A percentile compares a stretch with the other conserved stretches of the same genome.
Evolutionary conservation across 2,329 filamentous ascomycete species (phyloP).

Genomic region (Aspergillus niger): DNA sequence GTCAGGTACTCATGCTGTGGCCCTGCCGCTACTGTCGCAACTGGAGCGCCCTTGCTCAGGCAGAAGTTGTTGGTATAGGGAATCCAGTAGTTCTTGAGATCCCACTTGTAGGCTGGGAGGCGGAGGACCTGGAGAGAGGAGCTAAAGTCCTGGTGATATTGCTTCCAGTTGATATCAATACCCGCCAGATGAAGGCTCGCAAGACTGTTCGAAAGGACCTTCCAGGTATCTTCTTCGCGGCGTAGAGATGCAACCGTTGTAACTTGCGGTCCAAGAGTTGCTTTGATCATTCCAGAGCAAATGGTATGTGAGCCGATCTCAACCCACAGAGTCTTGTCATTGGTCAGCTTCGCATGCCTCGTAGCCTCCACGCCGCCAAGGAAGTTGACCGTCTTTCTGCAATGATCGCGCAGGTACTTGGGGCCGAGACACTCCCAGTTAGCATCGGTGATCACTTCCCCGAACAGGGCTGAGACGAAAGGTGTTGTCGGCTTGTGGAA

Average conservation of each 20-base stretch:
- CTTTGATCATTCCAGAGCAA: constrained; percentile 49
- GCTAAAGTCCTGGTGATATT: constrained; percentile 47
- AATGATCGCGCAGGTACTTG: constrained; percentile 45
- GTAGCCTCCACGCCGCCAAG: constrained; percentile 42
- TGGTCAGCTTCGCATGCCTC: constrained; percentile 49
- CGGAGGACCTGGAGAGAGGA: constrained; percentile 34
- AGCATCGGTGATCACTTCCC: constrained; percentile 46
- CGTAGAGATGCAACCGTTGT: constrained; percentile 50
- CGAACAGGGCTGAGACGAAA: constrained; percentile 50
- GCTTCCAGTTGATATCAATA: constrained; percentile 44
- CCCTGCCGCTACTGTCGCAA: constrained; percentile 15
- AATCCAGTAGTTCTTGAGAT: constrained; percentile 46
- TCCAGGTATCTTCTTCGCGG: constrained; percentile 46
- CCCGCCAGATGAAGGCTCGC: constrained; percentile 41
- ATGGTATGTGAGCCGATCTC: constrained; percentile 60
- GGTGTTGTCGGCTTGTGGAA: constrained; percentile 46
- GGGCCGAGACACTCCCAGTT: constrained; percentile 58
- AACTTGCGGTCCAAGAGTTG: constrained; percentile 62
- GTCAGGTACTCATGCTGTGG: constrained; percentile 29
- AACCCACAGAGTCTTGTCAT: constrained; percentile 71
- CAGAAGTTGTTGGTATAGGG: constrained; percentile 41
- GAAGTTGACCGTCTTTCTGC: constrained; percentile 51
- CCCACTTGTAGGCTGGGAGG: constrained; percentile 43
- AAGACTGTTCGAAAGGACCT: constrained; percentile 41
- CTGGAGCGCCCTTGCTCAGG: constrained; percentile 36